These are phyloP conservation scores for Tulasnella sp. DNA, from an alignment of 768 basidiomycete genomes.

Conservation along the genomic window DNA sequence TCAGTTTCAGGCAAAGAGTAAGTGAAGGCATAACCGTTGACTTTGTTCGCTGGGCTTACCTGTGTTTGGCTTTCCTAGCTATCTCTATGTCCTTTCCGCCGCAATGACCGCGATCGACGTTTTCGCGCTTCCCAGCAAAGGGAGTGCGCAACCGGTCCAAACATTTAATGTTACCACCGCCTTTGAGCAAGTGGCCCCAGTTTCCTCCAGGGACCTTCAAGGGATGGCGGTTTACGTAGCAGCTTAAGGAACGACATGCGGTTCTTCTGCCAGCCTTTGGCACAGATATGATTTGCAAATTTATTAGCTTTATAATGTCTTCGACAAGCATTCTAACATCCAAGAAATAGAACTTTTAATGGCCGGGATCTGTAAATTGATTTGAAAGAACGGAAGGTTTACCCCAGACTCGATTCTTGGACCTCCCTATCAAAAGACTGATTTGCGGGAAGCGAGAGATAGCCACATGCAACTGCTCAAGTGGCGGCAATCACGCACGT, in stretches of 20 bases:
- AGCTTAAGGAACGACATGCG: not conserved
- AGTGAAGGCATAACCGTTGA: not conserved
- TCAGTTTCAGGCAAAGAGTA: slow-evolving; percentile 5
- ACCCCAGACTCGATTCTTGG: too few species aligned
- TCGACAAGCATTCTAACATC: not conserved
- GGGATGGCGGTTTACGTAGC: slow-evolving; percentile 4
- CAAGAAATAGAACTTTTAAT: too few species aligned
- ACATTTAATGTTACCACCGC: not conserved
- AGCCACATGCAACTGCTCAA: too few species aligned
- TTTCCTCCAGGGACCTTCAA: slow-evolving; percentile 8
- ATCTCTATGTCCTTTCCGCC: slow-evolving; percentile 5
- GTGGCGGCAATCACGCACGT: not conserved
- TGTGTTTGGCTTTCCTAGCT: not conserved
- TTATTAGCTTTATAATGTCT: not conserved
- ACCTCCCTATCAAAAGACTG: too few species aligned
- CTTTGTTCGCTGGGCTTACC: not conserved
- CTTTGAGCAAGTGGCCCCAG: not conserved
- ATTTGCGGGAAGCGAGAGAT: too few species aligned
- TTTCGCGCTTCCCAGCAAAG: not conserved
- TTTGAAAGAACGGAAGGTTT: too few species aligned
- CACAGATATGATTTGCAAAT: not conserved
- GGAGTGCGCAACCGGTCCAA: not conserved
- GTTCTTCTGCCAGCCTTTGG: not conserved
- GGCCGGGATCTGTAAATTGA: too few species aligned
- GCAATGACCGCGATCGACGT: not conserved